Evolutionary conservation across 495 filamentous ascomycete genomes (phyloP), one percentile per base, ranked within the genome.

Genomic region (Aspergillus avenaceus): DNA sequence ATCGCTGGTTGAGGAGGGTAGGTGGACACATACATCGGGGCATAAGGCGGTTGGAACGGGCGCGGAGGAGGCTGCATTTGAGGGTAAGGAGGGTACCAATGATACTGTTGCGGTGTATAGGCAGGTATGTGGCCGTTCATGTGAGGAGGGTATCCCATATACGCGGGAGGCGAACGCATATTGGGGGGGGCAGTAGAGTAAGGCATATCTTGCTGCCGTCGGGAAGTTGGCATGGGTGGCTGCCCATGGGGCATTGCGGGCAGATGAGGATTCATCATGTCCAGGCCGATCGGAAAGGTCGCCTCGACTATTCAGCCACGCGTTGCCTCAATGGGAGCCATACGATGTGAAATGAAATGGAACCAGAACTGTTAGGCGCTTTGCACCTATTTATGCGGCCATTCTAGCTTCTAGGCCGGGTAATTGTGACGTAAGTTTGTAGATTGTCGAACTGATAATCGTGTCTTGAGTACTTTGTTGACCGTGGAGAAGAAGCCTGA

Each of bases 191-290:
- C 68, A n/a, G 71, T 56, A 21, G 70, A 59, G 56, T 79, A 81
- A 31, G 68, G 56, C 41, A 73, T 61, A 23, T 79, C 78, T 56
- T 76, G 74, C 55, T 75, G 76, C 49, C 75, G 62, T 54, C 77
- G 65, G 8, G 70, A 67, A 47, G 69, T 65, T 40, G 73, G 71
- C 61, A 79, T 72, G 31, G 78, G 74, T 47, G 76, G 73, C 67
- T 77, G 78, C 69, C 75, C 75, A 70, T 76, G 77, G 55, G 75
- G 71, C 66, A 78, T 69, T 45, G 71, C 66, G 55, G 78, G 70
- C 60, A 78, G 57, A 58, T 80, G 74, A 57, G 76, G 72, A 62
- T 80, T 82, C 73, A 82, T 82, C 64, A 69, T 73, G 69, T 69
- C 62, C 58, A 59, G 65, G 60, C 65, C 65, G 44, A 54, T 62